Evolutionary conservation across 2,329 filamentous ascomycete species (phyloP), one percentile per base, ranked within the genome.

Genomic region (Neocucurbitaria cava): DNA sequence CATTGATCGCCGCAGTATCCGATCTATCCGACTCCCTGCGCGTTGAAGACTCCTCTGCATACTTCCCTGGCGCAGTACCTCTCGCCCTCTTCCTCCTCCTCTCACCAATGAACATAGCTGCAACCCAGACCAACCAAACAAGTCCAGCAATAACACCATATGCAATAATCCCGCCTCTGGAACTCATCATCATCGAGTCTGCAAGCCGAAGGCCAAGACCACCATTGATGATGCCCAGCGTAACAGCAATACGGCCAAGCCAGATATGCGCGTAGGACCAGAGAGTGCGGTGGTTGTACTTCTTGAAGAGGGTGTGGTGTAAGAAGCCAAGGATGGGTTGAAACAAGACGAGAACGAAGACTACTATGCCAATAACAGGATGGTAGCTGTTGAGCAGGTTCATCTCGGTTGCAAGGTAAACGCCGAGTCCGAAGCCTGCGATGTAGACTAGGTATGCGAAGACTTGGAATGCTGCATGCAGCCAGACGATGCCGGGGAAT

Each of bases 151-250:
- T 69, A 7, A 84, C 78, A 2, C 75, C 73, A 58, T 85, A 85
- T 0, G 76, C 81, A 56, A 84, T 81, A 45, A 68, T 69, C 1
- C 70, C 70, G 6, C 56, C 45, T 18, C 35, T 61, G 0, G 66
- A 68, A n/a, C 72, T 72, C 20, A 70, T 61, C 4, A 59, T 65
- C 41, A 73, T 77, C 30, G 76, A 71, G 20, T 78, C 73, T 2
- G 81, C 79, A 17, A 83, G 71, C 52, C 74, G 70, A 33, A 85
- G 77, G 0, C 84, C 84, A 1, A 86, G 68, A 0, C 83, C 84
- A n/a, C 82, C 84, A 62, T 85, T 86, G 66, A 86, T 76, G 51
- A 85, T 81, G 3, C 81, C 84, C 0, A 85, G 70, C 0, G 78
- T 73, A 11, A 86, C 78, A 20, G 80, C 74, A 24, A 75, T 60